Percentiles rank a stretch among this genome's conserved stretches.
These are phyloP conservation scores for Hypomontagnella submonticulosa DNA, from an alignment of 495 filamentous ascomycete species.

Conservation along the genomic window DNA sequence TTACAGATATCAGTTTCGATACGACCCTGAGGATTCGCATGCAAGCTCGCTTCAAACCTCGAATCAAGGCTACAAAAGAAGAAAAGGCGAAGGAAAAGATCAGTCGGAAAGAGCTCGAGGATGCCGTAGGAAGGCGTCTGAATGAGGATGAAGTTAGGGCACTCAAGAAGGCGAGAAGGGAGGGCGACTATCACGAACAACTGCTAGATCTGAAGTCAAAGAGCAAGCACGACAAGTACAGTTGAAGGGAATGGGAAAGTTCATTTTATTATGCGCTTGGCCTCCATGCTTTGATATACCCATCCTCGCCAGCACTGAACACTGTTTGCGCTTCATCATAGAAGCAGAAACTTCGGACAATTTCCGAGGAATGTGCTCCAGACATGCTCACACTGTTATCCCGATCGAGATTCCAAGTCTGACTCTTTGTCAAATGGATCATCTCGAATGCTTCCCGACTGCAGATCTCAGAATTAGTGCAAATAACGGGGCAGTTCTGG, in stretches of 20 bases:
- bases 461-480: slow-evolving; percentile 33
- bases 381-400: slow-evolving; percentile 70
- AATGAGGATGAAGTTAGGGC: slow-evolving; percentile 86
- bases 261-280: slow-evolving; percentile 42
- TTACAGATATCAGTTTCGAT: slow-evolving; percentile 72
- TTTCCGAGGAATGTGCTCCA: slow-evolving; percentile 84
- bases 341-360: slow-evolving; percentile 82
- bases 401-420: slow-evolving; percentile 71
- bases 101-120: slow-evolving; percentile 87
- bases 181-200: slow-evolving; percentile 91
- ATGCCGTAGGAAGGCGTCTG: slow-evolving; percentile 76
- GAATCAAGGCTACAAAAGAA: slow-evolving; percentile 78
- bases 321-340: slow-evolving; percentile 76
- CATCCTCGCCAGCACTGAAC: slow-evolving; percentile 84
- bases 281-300: slow-evolving; percentile 73
- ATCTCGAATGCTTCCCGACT: slow-evolving; percentile 75
- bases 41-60: slow-evolving; percentile 94
- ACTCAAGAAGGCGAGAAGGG: slow-evolving; percentile 83
- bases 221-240: slow-evolving; percentile 94
- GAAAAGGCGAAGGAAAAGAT: slow-evolving; percentile 86
- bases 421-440: slow-evolving; percentile 67
- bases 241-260: slow-evolving; percentile 39
- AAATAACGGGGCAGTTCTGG: slow-evolving; percentile 4
- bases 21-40: slow-evolving; percentile 87
- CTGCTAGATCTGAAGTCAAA: slow-evolving; percentile 91